Conservation (phyloP, 2,329 filamentous ascomycete genomes). For the Raffaelea deltoideospora region DNA sequence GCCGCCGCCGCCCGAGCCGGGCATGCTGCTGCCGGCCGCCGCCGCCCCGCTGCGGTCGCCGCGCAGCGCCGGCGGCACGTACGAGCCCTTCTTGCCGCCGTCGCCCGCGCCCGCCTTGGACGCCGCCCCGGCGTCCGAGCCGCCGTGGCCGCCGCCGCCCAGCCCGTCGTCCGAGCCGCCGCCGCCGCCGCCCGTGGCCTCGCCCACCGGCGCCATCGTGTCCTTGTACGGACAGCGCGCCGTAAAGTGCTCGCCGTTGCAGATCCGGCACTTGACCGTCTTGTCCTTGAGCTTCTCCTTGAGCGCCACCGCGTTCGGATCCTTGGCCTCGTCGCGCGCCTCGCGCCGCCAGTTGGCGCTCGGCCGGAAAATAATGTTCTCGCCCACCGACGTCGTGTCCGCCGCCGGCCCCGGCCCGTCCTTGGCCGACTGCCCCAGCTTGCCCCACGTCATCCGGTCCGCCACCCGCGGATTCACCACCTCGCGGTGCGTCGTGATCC, state of each 20-base stretch:
- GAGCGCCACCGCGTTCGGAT: constrained; percentile 56
- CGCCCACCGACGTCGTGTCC: constrained; percentile 84
- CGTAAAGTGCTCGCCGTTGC: constrained; percentile 97
- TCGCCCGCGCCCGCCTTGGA: constrained; percentile 39
- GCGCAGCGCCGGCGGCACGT: constrained; percentile 86
- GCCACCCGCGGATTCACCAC: constrained; percentile 93
- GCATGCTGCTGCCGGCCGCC: constrained; percentile 50
- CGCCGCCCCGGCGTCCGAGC: constrained; percentile 25
- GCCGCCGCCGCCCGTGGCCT: constrained; percentile 43
- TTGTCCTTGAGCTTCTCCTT: constrained; percentile 89
- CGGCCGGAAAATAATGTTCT: constrained; percentile 96
- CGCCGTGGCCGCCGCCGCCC: constrained; percentile 28
- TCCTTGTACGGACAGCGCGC: constrained; percentile 99
- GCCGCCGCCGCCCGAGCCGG: constrained; percentile 41
- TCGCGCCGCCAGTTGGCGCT: constrained; percentile 88
- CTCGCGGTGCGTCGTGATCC: constrained; percentile 80
- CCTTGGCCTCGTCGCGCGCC: constrained; percentile 62
- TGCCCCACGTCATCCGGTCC: constrained; percentile 81
- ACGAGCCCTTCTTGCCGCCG: constrained; percentile 61
- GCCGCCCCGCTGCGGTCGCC: constrained; percentile 53
- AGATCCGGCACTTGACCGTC: constrained; percentile 99
- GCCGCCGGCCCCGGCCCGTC: constrained; percentile 67
- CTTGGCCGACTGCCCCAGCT: constrained; percentile 84
- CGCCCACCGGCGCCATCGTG: constrained; percentile 82
- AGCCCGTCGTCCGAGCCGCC: constrained; percentile 39